These are phyloP conservation scores for Pichia cephalocereana DNA, from an alignment of 805 yeast species.

Conservation along the genomic window DNA sequence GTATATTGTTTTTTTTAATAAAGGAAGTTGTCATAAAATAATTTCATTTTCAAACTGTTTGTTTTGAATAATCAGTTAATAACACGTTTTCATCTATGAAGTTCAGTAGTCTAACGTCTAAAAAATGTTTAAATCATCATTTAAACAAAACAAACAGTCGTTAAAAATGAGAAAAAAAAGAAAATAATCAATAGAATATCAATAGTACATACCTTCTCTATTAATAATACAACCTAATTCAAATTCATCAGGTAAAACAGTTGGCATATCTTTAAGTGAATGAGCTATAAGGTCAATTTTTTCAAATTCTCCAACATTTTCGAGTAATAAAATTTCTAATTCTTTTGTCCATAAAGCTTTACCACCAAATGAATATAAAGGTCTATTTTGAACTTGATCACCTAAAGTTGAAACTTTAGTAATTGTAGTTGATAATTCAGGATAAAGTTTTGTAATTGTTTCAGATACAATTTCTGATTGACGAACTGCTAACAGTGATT, in stretches of 20 bases:
- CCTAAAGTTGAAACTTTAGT: conserved; percentile 81
- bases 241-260: conserved; percentile 80
- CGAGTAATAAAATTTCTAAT: conserved; percentile 67
- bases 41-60: neutral
- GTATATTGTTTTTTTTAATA: conserved; percentile 1
- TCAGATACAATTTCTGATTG: conserved; percentile 72
- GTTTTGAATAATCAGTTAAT: conserved; percentile 12
- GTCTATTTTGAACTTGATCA: conserved; percentile 76
- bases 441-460: conserved; percentile 45
- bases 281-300: conserved; percentile 86
- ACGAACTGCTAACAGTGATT: conserved; percentile 75
- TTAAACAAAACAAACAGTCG: neutral
- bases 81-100: conserved; percentile 21
- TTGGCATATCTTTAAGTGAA: conserved; percentile 87
- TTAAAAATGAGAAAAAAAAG: neutral
- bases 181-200: conserved; percentile 3
- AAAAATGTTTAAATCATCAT: conserved; percentile 24
- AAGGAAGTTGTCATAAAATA: no score
- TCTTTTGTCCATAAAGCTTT: conserved; percentile 96
- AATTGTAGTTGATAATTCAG: conserved; percentile 63
- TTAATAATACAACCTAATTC: conserved; percentile 78
- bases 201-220: conserved; percentile 43
- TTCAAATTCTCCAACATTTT: conserved; percentile 52
- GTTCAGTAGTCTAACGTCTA: conserved; percentile 34
- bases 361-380: conserved; percentile 92